Evolutionary conservation across 2,329 filamentous ascomycete species (phyloP).

Genomic region (Pseudocercospora ulei): DNA sequence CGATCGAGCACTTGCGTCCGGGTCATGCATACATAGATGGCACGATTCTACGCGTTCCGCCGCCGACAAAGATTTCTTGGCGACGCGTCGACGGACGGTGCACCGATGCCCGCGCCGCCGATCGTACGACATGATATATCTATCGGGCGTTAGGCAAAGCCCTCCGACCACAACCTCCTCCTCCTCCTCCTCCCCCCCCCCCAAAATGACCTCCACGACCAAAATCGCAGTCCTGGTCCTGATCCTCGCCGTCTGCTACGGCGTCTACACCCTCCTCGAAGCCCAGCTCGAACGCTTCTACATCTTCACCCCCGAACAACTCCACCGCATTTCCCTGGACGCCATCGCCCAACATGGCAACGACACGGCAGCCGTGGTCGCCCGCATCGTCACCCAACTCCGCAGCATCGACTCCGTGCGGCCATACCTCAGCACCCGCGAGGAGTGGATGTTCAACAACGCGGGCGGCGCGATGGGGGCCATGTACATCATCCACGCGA

Average conservation of each 20-base stretch:
- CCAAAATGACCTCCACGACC: constrained; percentile 9
- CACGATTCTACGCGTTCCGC: too few species aligned
- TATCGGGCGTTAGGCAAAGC: too few species aligned
- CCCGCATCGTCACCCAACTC: constrained; percentile 61
- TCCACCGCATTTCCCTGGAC: constrained; percentile 58
- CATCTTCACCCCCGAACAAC: constrained; percentile 60
- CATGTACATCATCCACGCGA: constrained; percentile 84
- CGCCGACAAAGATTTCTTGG: too few species aligned
- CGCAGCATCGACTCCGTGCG: constrained; percentile 38
- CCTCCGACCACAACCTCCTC: too few species aligned
- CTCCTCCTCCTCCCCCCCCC: too few species aligned
- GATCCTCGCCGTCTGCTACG: constrained; percentile 47
- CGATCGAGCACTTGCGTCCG: too few species aligned
- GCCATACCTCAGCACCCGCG: constrained; percentile 51
- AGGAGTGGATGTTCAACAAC: constrained; percentile 90
- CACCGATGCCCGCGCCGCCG: too few species aligned
- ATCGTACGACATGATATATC: too few species aligned
- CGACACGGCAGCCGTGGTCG: constrained; percentile 59
- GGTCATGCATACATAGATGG: too few species aligned
- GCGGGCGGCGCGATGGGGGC: constrained; percentile 83
- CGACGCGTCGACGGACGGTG: too few species aligned
- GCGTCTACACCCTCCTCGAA: constrained; percentile 49
- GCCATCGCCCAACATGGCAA: constrained; percentile 62
- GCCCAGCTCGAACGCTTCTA: constrained; percentile 52
- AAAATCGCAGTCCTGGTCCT: constrained; percentile 46